phyloP scores from a whole-genome alignment of 2,329 filamentous ascomycete genomes.

The Monilinia aucupariae region DNA sequence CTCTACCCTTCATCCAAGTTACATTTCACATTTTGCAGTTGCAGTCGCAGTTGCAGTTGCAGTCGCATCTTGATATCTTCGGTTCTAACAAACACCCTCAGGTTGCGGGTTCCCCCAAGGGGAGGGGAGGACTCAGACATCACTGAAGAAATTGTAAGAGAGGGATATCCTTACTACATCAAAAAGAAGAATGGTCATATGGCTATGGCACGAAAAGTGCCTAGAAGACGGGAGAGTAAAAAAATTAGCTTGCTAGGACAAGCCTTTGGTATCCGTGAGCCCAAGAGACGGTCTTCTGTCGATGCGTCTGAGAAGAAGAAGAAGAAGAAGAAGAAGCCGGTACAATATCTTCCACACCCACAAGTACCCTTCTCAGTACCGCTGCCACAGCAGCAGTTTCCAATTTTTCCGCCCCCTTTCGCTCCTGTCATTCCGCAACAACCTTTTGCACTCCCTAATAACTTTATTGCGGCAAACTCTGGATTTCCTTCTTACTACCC shows the following conservation, averaged over 20 bases:
- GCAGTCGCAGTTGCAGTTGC: no score
- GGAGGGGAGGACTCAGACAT: not conserved
- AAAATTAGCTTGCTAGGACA: slow-evolving; percentile 7
- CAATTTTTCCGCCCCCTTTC: not conserved
- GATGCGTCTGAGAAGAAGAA: not conserved
- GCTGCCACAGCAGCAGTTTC: slow-evolving; percentile 19
- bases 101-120: not conserved
- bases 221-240: not conserved
- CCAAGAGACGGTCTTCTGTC: not conserved
- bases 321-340: not conserved
- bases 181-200: slow-evolving; percentile 4
- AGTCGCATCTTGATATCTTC: not conserved
- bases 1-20: not conserved
- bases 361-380: slow-evolving; percentile 16
- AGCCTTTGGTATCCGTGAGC: slow-evolving; percentile 5
- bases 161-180: not conserved
- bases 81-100: not conserved
- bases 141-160: slow-evolving; percentile 11
- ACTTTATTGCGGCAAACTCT: not conserved
- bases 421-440: slow-evolving; percentile 1
- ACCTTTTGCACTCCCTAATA: not conserved
- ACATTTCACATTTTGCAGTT: not conserved
- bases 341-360: slow-evolving; percentile 20
- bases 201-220: not conserved
- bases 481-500: slow-evolving; percentile 6